phyloP scores from a whole-genome alignment of 768 basidiomycete species.

The Xanthoconium stramineum region DNA sequence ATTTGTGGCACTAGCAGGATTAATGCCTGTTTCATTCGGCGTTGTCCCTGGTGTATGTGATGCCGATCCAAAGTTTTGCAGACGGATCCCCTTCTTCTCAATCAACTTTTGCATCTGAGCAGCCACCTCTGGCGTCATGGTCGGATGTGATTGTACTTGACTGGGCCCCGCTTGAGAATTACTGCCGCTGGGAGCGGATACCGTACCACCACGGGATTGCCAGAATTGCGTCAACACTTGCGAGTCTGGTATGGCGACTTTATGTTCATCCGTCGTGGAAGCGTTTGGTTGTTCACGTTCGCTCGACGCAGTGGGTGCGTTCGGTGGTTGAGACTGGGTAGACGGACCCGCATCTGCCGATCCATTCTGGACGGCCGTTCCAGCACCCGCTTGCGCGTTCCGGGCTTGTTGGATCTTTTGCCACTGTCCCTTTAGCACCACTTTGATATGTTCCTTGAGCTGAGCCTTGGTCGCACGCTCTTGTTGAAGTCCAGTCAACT shows the following conservation, averaged over 20 bases:
- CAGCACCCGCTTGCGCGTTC: constrained; percentile 6
- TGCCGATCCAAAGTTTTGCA: constrained; percentile 18
- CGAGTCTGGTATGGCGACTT: constrained; percentile 16
- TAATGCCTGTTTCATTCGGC: constrained; percentile 9
- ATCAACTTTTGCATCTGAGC: constrained; percentile 48
- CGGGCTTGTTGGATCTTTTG: constrained; percentile 9
- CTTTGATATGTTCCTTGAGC: constrained; percentile 11
- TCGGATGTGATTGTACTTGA: constrained; percentile 8
- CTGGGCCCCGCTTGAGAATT: constrained; percentile 16
- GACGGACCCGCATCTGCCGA: constrained; percentile 10
- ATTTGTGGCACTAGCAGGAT: background rate
- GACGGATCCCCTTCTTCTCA: constrained; percentile 40
- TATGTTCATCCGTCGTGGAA: constrained; percentile 20
- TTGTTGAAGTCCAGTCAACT: constrained; percentile 14
- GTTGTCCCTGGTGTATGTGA: constrained; percentile 19
- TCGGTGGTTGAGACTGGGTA: constrained; percentile 7
- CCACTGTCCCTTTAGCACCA: constrained; percentile 13
- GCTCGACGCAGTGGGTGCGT: background rate
- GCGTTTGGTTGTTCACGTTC: constrained; percentile 11
- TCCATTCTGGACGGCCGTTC: constrained; percentile 1
- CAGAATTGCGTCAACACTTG: constrained; percentile 28
- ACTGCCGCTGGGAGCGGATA: background rate
- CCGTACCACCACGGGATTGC: constrained; percentile 25
- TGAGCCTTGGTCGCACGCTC: constrained; percentile 3
- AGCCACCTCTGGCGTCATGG: constrained; percentile 19